Evolutionary conservation across 202 grass and related monocot genomes (phyloP).

Genomic region (Cymbopogon flexuosus): DNA sequence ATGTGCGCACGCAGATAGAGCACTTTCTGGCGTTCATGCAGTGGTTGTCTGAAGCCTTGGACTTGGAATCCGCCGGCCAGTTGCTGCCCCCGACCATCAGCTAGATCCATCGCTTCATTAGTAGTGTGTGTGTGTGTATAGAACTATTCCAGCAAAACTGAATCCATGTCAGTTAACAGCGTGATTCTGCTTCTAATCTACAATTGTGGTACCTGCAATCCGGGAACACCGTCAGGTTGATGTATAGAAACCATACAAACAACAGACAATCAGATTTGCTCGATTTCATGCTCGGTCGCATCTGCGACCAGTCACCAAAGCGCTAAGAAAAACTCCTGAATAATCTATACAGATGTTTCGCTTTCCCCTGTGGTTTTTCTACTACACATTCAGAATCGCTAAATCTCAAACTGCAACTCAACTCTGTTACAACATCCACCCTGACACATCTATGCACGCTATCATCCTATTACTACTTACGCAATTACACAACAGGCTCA

Average conservation of each 20-base stretch:
- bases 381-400: slow-evolving; percentile 49
- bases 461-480: slow-evolving; percentile 30
- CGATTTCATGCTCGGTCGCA: background rate
- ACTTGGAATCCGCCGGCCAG: too few relatives aligned
- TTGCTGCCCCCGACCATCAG: too few relatives aligned
- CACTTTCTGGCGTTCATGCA: too few relatives aligned
- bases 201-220: background rate
- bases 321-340: slow-evolving; percentile 29
- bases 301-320: slow-evolving; percentile 36
- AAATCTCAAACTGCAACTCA: slow-evolving; percentile 27
- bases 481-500: slow-evolving; percentile 41
- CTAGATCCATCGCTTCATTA: too few relatives aligned
- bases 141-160: too few relatives aligned
- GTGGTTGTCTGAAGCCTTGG: too few relatives aligned
- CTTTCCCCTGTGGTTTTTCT: slow-evolving; percentile 45
- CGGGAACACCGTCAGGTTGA: background rate
- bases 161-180: too few relatives aligned
- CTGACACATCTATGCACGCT: slow-evolving; percentile 36
- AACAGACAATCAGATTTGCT: background rate
- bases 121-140: too few relatives aligned
- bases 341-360: slow-evolving; percentile 54
- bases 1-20: too few relatives aligned
- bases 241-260: background rate
- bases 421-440: slow-evolving; percentile 32
- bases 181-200: too few relatives aligned